Evolutionary conservation across 2,329 filamentous ascomycete species (phyloP).

Genomic region (Achaetomium macrosporum): DNA sequence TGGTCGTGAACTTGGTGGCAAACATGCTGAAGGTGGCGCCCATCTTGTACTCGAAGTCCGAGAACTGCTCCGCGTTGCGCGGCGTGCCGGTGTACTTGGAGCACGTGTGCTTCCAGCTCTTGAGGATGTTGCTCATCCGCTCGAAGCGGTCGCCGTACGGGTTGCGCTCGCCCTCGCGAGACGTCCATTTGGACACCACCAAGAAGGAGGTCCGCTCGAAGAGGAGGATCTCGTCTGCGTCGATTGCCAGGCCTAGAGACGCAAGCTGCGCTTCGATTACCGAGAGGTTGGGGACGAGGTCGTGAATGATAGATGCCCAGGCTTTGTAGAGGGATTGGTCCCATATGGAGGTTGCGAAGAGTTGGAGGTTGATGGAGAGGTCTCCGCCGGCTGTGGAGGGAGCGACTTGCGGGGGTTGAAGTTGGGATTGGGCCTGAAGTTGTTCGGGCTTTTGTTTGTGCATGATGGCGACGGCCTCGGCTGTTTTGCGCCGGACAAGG

Average conservation of each 20-base stretch:
- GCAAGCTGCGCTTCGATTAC: conserved; percentile 83
- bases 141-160: conserved; percentile 91
- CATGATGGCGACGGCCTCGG: conserved; percentile 44
- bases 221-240: conserved; percentile 87
- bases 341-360: conserved; percentile 96
- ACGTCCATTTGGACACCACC: conserved; percentile 88
- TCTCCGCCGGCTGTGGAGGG: conserved; percentile 6
- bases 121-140: conserved; percentile 92
- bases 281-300: conserved; percentile 87
- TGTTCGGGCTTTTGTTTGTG: conserved; percentile 27
- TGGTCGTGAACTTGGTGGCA: conserved; percentile 91
- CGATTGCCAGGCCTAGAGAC: conserved; percentile 75
- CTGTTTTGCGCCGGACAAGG: conserved; percentile 68
- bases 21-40: conserved; percentile 81
- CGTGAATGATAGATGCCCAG: conserved; percentile 97
- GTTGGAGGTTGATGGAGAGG: conserved; percentile 61
- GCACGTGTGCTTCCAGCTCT: conserved; percentile 88
- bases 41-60: conserved; percentile 74
- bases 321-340: conserved; percentile 97
- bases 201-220: conserved; percentile 96
- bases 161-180: conserved; percentile 67
- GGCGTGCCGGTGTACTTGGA: conserved; percentile 73
- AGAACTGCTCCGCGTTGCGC: conserved; percentile 76
- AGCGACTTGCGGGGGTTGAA: no score
- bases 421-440: no score